These are phyloP conservation scores for Narthecium ossifragum DNA, from an alignment of 106 monocot genomes.

Conservation along the genomic window DNA sequence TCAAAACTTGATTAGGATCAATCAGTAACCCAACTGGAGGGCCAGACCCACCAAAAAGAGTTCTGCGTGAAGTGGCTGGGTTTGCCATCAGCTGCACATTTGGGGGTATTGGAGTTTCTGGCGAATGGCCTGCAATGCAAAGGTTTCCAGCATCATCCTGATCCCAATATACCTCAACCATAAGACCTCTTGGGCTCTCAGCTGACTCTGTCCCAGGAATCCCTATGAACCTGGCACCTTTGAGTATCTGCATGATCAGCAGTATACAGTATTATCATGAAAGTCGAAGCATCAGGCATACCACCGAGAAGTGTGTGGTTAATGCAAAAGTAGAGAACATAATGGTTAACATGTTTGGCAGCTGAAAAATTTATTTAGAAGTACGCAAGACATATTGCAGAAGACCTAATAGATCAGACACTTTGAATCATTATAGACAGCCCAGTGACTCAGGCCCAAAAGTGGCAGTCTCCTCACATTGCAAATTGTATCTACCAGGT, in stretches of 20 bases:
- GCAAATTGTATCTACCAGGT: too few relatives aligned
- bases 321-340: not conserved
- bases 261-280: too few relatives aligned
- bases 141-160: slow-evolving; percentile 73
- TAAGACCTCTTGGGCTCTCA: slow-evolving; percentile 68
- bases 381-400: too few relatives aligned
- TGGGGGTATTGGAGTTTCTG: slow-evolving; percentile 46
- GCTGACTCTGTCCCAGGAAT: slow-evolving; percentile 73
- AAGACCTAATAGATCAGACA: too few relatives aligned
- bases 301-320: not conserved
- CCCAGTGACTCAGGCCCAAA: too few relatives aligned
- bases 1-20: slow-evolving; percentile 36
- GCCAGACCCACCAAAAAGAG: slow-evolving; percentile 3
- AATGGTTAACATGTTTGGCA: not conserved
- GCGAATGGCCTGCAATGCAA: slow-evolving; percentile 79
- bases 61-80: slow-evolving; percentile 9
- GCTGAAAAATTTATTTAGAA: too few relatives aligned
- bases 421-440: too few relatives aligned
- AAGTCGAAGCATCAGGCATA: too few relatives aligned
- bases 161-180: slow-evolving; percentile 94
- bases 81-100: slow-evolving; percentile 24
- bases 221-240: slow-evolving; percentile 77
- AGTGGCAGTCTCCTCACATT: too few relatives aligned
- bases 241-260: slow-evolving; percentile 53
- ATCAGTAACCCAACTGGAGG: slow-evolving; percentile 44